Conservation (phyloP, 1,139 yeast species). For the Candida buenavistaensis region DNA sequence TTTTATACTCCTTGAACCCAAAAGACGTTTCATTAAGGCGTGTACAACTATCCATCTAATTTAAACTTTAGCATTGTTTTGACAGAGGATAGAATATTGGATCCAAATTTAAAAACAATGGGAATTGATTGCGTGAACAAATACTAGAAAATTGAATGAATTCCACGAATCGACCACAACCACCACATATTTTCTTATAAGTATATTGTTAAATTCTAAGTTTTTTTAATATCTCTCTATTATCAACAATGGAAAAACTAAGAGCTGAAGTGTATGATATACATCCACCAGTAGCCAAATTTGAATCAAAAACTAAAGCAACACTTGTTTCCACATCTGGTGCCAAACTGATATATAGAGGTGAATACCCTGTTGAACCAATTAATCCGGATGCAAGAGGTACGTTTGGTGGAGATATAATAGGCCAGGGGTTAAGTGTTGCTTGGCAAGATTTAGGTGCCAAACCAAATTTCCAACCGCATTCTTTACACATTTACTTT, state of each 20-base stretch:
- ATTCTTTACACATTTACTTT: slow-evolving; percentile 43
- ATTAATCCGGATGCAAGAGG: slow-evolving; percentile 33
- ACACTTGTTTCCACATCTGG: slow-evolving; percentile 9
- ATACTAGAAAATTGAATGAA: too few species aligned
- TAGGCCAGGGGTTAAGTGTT: slow-evolving; percentile 35
- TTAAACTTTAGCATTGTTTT: too few species aligned
- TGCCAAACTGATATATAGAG: slow-evolving; percentile 19
- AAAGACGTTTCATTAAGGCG: too few species aligned
- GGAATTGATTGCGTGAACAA: too few species aligned
- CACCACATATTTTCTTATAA: too few species aligned
- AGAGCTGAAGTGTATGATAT: slow-evolving; percentile 12
- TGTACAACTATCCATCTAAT: too few species aligned
- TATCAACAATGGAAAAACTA: slow-evolving; percentile 11
- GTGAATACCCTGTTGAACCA: slow-evolving; percentile 40
- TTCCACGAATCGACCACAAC: too few species aligned
- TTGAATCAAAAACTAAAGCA: slow-evolving; percentile 12
- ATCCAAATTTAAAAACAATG: too few species aligned
- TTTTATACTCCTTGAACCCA: too few species aligned
- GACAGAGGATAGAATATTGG: too few species aligned
- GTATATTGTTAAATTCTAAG: too few species aligned
- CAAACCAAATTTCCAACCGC: slow-evolving; percentile 31
- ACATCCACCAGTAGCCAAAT: slow-evolving; percentile 14
- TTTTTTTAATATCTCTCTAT: too few species aligned
- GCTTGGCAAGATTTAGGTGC: slow-evolving; percentile 36
- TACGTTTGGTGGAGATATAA: slow-evolving; percentile 43